Conservation (phyloP, 106 monocot species). For the Narthecium ossifragum region DNA sequence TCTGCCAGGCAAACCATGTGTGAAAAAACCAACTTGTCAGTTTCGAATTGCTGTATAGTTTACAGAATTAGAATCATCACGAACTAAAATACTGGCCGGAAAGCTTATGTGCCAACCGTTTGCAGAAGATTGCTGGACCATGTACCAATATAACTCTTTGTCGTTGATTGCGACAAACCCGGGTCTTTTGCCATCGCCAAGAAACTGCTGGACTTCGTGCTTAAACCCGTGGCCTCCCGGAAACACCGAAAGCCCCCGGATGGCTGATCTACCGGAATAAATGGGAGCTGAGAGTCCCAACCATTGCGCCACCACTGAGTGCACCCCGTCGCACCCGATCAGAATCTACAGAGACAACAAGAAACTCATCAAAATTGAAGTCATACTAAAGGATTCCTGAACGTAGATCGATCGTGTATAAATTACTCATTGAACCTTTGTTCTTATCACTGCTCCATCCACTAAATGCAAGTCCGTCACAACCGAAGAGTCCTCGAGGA, state of each 20-base stretch:
- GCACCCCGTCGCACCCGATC: conserved; percentile 53
- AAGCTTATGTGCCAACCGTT: no score
- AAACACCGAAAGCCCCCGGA: conserved; percentile 24
- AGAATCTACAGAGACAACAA: background rate
- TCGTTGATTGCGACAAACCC: conserved; percentile 30
- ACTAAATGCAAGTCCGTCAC: conserved; percentile 24
- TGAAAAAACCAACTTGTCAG: no score
- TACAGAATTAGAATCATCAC: no score
- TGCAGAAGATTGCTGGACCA: no score
- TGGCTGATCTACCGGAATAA: conserved; percentile 22
- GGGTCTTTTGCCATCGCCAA: conserved; percentile 20
- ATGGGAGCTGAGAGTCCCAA: conserved; percentile 28
- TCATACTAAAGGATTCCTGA: background rate
- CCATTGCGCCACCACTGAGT: conserved; percentile 51
- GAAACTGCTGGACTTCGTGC: conserved; percentile 17
- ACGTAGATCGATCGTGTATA: background rate
- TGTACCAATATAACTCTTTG: conserved; percentile 34
- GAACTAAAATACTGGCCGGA: no score
- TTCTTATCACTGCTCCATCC: conserved; percentile 39
- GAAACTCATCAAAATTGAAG: background rate
- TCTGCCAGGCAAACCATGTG: no score
- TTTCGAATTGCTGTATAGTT: no score
- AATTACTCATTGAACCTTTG: conserved; percentile 34
- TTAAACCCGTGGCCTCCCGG: conserved; percentile 32
- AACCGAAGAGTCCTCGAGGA: conserved; percentile 8